These are phyloP conservation scores for Stagonosporopsis rhizophila DNA, from an alignment of 2,329 filamentous ascomycete genomes.

Conservation along the genomic window DNA sequence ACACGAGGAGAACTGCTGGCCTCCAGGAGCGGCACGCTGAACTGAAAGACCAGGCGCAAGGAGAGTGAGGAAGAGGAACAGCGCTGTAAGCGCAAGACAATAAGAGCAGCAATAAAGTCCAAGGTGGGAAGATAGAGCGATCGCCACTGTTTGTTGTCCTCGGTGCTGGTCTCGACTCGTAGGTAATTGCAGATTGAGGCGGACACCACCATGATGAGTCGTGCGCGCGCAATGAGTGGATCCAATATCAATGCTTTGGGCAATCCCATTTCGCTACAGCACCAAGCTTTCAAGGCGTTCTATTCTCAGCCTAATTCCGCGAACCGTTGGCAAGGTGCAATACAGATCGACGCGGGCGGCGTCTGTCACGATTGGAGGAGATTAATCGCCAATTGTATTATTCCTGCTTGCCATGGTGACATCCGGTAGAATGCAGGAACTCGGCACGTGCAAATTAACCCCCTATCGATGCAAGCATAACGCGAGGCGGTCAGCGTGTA, in stretches of 20 bases:
- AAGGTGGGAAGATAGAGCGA: background rate
- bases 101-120: background rate
- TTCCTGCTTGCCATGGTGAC: constrained; percentile 4
- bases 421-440: constrained; percentile 14
- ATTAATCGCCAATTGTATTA: constrained; percentile 2
- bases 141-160: constrained; percentile 8
- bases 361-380: constrained; percentile 13
- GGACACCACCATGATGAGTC: constrained; percentile 8
- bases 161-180: constrained; percentile 10
- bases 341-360: constrained; percentile 18
- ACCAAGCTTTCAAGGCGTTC: constrained; percentile 21
- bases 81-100: background rate
- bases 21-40: background rate
- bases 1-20: background rate
- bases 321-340: constrained; percentile 19
- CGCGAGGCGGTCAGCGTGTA: constrained; percentile 15
- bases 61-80: background rate
- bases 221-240: constrained; percentile 14
- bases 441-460: constrained; percentile 7
- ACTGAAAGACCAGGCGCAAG: background rate
- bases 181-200: constrained; percentile 15
- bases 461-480: background rate
- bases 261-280: constrained; percentile 25
- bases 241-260: constrained; percentile 22
- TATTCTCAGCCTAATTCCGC: constrained; percentile 27